Conservation (phyloP, 352 stramenopile genomes). For the Plasmopara viticola region DNA sequence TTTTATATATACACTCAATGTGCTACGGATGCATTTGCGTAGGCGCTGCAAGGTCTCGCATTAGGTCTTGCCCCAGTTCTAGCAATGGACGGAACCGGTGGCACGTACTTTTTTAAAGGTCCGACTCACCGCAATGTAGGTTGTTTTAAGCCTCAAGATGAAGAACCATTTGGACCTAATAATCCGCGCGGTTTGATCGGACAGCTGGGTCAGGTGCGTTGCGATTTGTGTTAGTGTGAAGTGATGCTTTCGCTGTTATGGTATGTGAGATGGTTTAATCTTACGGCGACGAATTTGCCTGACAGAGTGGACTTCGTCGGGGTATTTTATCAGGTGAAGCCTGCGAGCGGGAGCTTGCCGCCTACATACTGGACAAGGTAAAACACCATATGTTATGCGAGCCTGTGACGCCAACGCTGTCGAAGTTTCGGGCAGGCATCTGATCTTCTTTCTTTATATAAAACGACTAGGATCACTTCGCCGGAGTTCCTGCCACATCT, state of each 20-base stretch:
- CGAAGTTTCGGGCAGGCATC: slow-evolving; percentile 10
- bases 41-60: slow-evolving; percentile 86
- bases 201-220: slow-evolving; percentile 52
- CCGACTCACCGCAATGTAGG: slow-evolving; percentile 89
- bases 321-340: slow-evolving; percentile 95
- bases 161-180: slow-evolving; percentile 97
- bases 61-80: slow-evolving; percentile 89
- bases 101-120: slow-evolving; percentile 97
- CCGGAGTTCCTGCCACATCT: slow-evolving; percentile 67
- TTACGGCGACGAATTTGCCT: slow-evolving; percentile 1
- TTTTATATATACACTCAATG: slow-evolving; percentile 1
- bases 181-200: slow-evolving; percentile 94
- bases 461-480: slow-evolving; percentile 71
- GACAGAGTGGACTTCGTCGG: slow-evolving; percentile 74
- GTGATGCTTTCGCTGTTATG: not conserved
- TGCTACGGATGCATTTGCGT: slow-evolving; percentile 1
- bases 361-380: slow-evolving; percentile 93
- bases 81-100: slow-evolving; percentile 94
- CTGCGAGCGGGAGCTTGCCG: slow-evolving; percentile 95
- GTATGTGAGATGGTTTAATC: not conserved
- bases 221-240: not conserved
- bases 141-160: slow-evolving; percentile 98
- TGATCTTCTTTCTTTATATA: not conserved
- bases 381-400: not conserved
- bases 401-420: slow-evolving; percentile 5